phyloP scores from a whole-genome alignment of 2,329 filamentous ascomycete genomes.

The Aspergillus novofumigatus region DNA sequence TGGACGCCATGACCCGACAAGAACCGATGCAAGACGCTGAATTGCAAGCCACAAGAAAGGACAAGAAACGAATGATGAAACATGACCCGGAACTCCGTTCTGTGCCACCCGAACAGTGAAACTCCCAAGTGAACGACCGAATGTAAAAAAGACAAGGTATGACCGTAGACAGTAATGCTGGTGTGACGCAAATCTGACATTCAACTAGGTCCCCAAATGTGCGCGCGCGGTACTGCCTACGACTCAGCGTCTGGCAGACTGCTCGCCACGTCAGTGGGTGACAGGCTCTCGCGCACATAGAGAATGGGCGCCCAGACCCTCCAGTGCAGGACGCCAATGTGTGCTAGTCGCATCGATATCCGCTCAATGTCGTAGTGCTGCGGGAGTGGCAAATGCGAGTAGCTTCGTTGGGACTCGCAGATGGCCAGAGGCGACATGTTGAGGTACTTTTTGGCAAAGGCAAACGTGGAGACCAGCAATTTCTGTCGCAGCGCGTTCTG shows the following conservation, averaged over 20 bases:
- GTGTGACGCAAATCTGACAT: constrained; percentile 8
- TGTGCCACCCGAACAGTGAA: background rate
- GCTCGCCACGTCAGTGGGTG: constrained; percentile 15
- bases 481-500: constrained; percentile 30
- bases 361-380: constrained; percentile 35
- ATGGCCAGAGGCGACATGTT: constrained; percentile 42
- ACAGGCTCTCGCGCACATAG: constrained; percentile 48
- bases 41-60: constrained; percentile 11
- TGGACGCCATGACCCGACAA: constrained; percentile 14
- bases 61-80: background rate
- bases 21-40: constrained; percentile 17
- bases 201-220: background rate
- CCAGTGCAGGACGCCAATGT: constrained; percentile 85
- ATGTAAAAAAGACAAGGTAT: background rate
- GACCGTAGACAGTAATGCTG: background rate
- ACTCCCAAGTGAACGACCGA: background rate
- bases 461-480: constrained; percentile 28
- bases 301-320: constrained; percentile 76
- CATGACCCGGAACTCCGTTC: background rate
- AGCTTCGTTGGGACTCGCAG: constrained; percentile 38
- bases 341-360: constrained; percentile 72
- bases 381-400: constrained; percentile 19
- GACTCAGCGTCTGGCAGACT: background rate
- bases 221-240: background rate
- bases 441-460: constrained; percentile 34